Evolutionary conservation across 2,329 filamentous ascomycete genomes (phyloP).

Genomic region (Botryosphaeria agaves): DNA sequence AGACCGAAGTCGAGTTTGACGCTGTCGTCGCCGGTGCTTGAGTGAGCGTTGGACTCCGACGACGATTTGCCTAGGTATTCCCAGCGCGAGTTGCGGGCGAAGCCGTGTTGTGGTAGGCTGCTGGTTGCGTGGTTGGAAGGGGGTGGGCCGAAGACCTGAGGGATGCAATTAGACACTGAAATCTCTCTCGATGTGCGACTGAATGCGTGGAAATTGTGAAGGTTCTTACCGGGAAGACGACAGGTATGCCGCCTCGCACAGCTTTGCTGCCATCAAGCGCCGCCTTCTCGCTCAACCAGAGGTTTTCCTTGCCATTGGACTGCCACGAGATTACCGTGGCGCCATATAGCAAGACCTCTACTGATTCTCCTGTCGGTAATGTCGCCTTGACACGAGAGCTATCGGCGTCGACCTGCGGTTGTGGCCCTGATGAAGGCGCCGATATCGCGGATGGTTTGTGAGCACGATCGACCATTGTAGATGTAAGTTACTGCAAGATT

Average conservation of each 20-base stretch:
- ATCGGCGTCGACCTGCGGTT: conserved; percentile 61
- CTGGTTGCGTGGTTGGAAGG: conserved; percentile 62
- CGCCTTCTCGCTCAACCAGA: conserved; percentile 70
- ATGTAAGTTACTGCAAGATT: no score
- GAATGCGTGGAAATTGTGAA: no score
- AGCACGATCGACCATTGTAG: conserved; percentile 60
- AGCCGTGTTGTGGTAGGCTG: conserved; percentile 79
- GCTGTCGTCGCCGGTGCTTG: conserved; percentile 38
- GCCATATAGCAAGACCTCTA: conserved; percentile 76
- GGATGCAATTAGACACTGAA: no score
- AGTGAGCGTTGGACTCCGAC: conserved; percentile 34
- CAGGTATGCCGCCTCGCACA: conserved; percentile 77
- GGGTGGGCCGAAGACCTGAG: conserved; percentile 68
- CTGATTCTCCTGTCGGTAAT: conserved; percentile 71
- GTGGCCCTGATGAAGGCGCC: conserved; percentile 44
- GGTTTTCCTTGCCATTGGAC: conserved; percentile 58
- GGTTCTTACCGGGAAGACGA: conserved; percentile 73
- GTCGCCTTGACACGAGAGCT: conserved; percentile 60
- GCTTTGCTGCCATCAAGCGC: conserved; percentile 75
- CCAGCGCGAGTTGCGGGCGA: conserved; percentile 80
- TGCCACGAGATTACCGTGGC: conserved; percentile 93
- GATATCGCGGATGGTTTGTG: conserved; percentile 67
- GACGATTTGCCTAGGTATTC: conserved; percentile 72
- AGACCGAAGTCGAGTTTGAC: conserved; percentile 96
- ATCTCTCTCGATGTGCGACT: neutral